These are phyloP conservation scores for Kwoniella shandongensis DNA, from an alignment of 768 basidiomycete genomes.

Conservation along the genomic window DNA sequence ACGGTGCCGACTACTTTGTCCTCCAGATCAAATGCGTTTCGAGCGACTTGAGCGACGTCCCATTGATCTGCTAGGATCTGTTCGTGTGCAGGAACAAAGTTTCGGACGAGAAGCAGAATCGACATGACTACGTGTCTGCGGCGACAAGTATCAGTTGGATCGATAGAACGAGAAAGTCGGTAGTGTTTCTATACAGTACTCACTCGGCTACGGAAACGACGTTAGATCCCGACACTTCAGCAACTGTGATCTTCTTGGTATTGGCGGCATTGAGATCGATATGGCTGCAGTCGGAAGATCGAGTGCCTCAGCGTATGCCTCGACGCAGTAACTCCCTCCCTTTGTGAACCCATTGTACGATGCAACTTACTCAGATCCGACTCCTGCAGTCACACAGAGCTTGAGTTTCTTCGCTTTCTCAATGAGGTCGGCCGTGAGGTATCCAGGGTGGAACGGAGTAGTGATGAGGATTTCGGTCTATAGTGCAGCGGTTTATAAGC, in stretches of 20 bases:
- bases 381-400: constrained; percentile 84
- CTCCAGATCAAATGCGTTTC: constrained; percentile 84
- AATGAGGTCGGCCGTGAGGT: constrained; percentile 50
- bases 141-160: too few species aligned
- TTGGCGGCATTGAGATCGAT: constrained; percentile 81
- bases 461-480: constrained; percentile 44
- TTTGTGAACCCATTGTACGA: constrained; percentile 12
- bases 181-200: not conserved
- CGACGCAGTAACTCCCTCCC: not conserved
- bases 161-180: too few species aligned
- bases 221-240: constrained; percentile 79
- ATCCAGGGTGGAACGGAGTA: constrained; percentile 53
- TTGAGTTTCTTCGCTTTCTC: constrained; percentile 81
- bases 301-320: not conserved
- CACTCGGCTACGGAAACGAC: constrained; percentile 78
- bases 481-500: constrained; percentile 1
- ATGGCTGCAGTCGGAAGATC: constrained; percentile 24
- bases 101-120: constrained; percentile 85
- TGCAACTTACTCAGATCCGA: constrained; percentile 78
- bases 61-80: constrained; percentile 76
- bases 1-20: constrained; percentile 89
- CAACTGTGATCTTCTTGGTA: constrained; percentile 72
- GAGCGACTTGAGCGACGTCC: constrained; percentile 78
- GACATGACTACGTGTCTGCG: constrained; percentile 61
- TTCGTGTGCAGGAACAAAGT: constrained; percentile 74